Evolutionary conservation across 2,329 filamentous ascomycete genomes (phyloP).

Genomic region (Ascochyta viciae-villosae): DNA sequence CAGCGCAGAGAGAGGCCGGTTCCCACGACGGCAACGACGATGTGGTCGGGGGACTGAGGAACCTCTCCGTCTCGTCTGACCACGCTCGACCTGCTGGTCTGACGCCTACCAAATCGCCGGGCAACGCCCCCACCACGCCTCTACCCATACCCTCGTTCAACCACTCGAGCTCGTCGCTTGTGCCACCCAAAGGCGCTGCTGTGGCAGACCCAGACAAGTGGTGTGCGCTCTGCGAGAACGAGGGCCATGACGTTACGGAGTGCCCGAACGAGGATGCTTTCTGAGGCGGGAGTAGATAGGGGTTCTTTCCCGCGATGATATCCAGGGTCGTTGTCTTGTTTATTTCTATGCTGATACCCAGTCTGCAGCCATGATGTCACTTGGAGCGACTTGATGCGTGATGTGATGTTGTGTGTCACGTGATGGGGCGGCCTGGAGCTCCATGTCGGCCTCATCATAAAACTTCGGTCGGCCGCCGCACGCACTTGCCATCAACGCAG

Average conservation of each 20-base stretch:
- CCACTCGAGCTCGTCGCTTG: constrained; percentile 37
- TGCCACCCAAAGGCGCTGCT: constrained; percentile 43
- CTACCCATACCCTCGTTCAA: constrained; percentile 45
- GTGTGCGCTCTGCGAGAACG: constrained; percentile 95
- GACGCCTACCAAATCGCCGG: constrained; percentile 43
- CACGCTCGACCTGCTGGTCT: constrained; percentile 36
- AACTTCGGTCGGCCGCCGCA: constrained; percentile 22
- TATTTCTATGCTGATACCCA: constrained; percentile 18
- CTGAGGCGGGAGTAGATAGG: constrained; percentile 16
- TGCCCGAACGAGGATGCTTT: constrained; percentile 88
- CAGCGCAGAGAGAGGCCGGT: constrained; percentile 28
- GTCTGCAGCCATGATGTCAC: too few relatives aligned
- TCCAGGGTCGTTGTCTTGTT: constrained; percentile 6
- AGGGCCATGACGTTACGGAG: constrained; percentile 95
- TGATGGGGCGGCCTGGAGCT: constrained; percentile 10
- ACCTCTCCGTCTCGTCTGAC: constrained; percentile 44
- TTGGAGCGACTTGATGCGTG: background rate
- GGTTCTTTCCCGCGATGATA: constrained; percentile 13
- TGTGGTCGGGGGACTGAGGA: constrained; percentile 42
- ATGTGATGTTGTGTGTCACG: background rate
- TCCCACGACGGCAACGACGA: constrained; percentile 38
- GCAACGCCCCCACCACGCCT: constrained; percentile 45
- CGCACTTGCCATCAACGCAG: constrained; percentile 28
- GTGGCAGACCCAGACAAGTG: constrained; percentile 79
- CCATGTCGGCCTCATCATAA: constrained; percentile 10